A percentile compares a stretch with the other conserved stretches of the same genome.
phyloP scores from a whole-genome alignment of 2,329 filamentous ascomycete species.

The Didymosphaeria variabile region DNA sequence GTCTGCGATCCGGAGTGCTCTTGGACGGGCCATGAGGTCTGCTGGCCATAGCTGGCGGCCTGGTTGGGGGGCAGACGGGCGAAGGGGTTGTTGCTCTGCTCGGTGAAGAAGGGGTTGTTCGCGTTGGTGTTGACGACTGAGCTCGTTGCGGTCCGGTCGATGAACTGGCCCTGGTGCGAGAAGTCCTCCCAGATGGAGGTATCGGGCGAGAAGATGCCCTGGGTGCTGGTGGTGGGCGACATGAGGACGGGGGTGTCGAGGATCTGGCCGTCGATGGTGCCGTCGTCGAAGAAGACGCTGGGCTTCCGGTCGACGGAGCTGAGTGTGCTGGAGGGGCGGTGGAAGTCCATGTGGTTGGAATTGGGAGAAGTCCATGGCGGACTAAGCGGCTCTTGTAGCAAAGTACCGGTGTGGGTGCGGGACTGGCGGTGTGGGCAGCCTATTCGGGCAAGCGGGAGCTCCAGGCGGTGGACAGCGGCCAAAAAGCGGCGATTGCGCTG shows the following conservation, averaged over 20 bases:
- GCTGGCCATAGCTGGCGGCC: conserved; percentile 57
- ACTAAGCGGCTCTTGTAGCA: conserved; percentile 40
- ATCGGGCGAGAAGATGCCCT: conserved; percentile 62
- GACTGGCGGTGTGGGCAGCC: conserved; percentile 52
- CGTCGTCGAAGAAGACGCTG: conserved; percentile 60
- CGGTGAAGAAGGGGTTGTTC: conserved; percentile 59
- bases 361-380: conserved; percentile 49
- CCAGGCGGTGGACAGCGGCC: conserved; percentile 24
- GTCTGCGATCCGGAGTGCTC: conserved; percentile 76
- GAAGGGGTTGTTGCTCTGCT: conserved; percentile 67
- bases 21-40: conserved; percentile 67
- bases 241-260: conserved; percentile 56
- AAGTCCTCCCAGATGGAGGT: conserved; percentile 60
- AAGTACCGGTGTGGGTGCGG: conserved; percentile 51
- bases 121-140: conserved; percentile 53
- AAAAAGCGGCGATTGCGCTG: conserved; percentile 17
- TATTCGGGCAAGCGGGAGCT: conserved; percentile 41
- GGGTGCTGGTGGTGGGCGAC: conserved; percentile 57
- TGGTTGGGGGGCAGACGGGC: conserved; percentile 66
- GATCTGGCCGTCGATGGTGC: conserved; percentile 59
- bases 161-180: conserved; percentile 48
- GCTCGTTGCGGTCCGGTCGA: conserved; percentile 48
- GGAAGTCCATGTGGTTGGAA: conserved; percentile 48
- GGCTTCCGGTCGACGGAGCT: conserved; percentile 50
- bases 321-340: conserved; percentile 48